Base-by-base conservation (phyloP, 208 protist species). In the Leishmania major region DNA sequence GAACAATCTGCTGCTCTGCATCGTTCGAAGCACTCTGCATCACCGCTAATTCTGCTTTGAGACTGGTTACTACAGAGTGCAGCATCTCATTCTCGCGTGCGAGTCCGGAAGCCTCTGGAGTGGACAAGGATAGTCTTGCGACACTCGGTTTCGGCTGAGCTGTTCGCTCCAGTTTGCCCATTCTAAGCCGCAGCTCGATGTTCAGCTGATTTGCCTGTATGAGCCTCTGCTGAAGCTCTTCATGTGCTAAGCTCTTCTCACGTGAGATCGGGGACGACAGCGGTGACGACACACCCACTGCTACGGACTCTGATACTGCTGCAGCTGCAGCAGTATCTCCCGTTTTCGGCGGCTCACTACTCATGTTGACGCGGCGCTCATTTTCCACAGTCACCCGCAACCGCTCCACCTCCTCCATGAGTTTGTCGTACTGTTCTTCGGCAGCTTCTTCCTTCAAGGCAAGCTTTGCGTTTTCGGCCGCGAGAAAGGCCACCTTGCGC, bases 371-470 rank as follows among this genome's bases (percentile, higher is more conserved):
- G 15, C 11, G 25, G 13, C 22, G 40, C 4, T 40, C 64, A 72
- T 19, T 15, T 43, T 79, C 69, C 40, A 71, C 13, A 40, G 57
- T 60, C 59, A 37, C 8, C 15, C 55, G 74, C 17, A 84, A 28
- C 19, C 77, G 31, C 31, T 22, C 15, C 51, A 84, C 66, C 31
- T 69, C 78, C 47, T 85, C 78, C 37, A 51, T 75, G 10, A 93
- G 62, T 62, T 86, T 80, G 62, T 93, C 77, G 53, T 86, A 62
- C 37, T 86, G 80, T 28, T 91, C 83, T 55, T 89, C 80, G 2
- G 76, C 62, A 0, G 74, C 67, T 62, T 78, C 79, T 15, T 70
- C 72, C 47, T 69, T 60, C 8, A 79, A 17, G 22, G 28, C 53
- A 6, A 88, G 80, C 25, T 73, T 74, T 22, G 80, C 51, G 62